Conservation (phyloP, 176 grass and related monocot genomes). For the Neostapfia colusana region DNA sequence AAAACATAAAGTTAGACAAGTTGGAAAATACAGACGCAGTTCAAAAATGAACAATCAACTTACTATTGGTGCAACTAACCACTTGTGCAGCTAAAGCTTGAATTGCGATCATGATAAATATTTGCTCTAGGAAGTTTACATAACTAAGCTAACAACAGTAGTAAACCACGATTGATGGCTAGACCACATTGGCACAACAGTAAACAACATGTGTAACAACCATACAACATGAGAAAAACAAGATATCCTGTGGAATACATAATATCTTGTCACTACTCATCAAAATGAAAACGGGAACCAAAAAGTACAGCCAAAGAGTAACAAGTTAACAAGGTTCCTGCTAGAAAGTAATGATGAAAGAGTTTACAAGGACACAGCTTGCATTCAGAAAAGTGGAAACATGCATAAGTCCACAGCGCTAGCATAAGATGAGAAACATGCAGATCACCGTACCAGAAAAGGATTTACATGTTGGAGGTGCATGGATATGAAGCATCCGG, state of each 20-base stretch:
- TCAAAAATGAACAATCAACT: background rate
- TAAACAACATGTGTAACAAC: background rate
- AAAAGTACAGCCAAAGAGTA: constrained; percentile 2
- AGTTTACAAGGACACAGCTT: constrained; percentile 10
- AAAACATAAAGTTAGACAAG: constrained; percentile 18
- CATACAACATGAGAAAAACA: background rate
- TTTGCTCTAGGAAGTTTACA: constrained; percentile 1
- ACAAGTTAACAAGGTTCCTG: background rate
- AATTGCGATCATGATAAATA: background rate
- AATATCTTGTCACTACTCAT: background rate
- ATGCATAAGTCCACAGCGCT: background rate
- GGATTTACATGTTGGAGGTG: constrained; percentile 48
- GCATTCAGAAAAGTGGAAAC: constrained; percentile 28
- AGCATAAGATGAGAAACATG: background rate
- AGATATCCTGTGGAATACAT: background rate
- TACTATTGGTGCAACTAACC: background rate
- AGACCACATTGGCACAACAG: constrained; percentile 2
- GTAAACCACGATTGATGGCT: constrained; percentile 5
- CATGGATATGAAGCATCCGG: constrained; percentile 36
- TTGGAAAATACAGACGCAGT: constrained; percentile 5
- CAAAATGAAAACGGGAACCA: constrained; percentile 1
- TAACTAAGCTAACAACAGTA: constrained; percentile 1
- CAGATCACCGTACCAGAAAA: constrained; percentile 57
- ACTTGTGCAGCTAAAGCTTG: constrained; percentile 13
- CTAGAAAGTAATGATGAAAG: background rate